Percentiles rank a stretch among this genome's conserved stretches.
Evolutionary conservation across 2,329 filamentous ascomycete species (phyloP).

Genomic region (Magnaporthales sp.): DNA sequence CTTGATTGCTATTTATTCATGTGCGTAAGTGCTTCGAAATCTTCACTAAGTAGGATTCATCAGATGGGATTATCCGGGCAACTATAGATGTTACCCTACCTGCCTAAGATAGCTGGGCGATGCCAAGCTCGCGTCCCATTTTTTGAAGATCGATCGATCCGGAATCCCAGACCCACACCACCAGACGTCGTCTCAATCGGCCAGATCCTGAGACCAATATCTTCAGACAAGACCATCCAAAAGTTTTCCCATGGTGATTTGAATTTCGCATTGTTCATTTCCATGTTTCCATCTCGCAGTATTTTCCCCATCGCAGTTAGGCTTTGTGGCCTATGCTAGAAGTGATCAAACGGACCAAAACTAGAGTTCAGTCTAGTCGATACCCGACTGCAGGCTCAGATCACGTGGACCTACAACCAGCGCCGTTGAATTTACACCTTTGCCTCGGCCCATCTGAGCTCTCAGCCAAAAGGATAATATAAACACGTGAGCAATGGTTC

Average conservation of each 20-base stretch:
- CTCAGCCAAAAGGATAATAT: no score
- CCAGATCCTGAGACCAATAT: background rate
- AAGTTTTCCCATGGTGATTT: background rate
- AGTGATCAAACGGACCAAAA: no score
- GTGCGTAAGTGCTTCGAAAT: background rate
- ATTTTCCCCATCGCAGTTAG: background rate
- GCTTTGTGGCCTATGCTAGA: background rate
- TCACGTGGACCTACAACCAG: no score
- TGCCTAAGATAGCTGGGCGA: background rate
- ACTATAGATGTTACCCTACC: no score
- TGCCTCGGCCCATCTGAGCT: no score
- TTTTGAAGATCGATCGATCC: background rate
- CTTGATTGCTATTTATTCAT: background rate
- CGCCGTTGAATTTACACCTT: no score
- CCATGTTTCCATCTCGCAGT: background rate
- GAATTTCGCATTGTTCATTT: background rate
- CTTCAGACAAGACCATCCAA: background rate
- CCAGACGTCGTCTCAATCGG: background rate
- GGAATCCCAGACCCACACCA: background rate
- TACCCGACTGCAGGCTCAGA: no score
- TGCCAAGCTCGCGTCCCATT: background rate
- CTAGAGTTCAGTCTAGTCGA: no score
- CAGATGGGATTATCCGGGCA: background rate
- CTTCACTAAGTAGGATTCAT: background rate
- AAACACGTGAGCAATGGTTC: background rate